phyloP scores from a whole-genome alignment of 371 early-diverging fungal species.

The Saksenaea vasiformis region DNA sequence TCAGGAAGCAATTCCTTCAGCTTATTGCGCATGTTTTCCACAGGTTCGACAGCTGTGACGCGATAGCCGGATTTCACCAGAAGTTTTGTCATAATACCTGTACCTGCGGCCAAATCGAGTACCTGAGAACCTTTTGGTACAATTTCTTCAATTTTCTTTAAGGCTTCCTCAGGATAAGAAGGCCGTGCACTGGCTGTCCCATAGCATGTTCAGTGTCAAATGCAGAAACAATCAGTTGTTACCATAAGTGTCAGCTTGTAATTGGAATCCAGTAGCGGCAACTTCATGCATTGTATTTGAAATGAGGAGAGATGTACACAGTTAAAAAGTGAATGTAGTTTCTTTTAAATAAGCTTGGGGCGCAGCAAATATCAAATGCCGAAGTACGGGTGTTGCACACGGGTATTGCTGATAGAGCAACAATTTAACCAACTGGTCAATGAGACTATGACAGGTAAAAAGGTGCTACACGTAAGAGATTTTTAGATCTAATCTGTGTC shows the following conservation, averaged over 20 bases:
- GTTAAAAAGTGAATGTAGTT: too few species aligned
- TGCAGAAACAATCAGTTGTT: background rate
- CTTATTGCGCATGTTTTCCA: slow-evolving; percentile 44
- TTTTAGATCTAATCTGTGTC: too few species aligned
- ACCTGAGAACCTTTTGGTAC: slow-evolving; percentile 17
- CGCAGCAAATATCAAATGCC: too few species aligned
- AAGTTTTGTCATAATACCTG: slow-evolving; percentile 45
- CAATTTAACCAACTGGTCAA: too few species aligned
- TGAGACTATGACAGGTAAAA: too few species aligned
- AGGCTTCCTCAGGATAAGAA: slow-evolving; percentile 30
- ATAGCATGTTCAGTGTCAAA: background rate
- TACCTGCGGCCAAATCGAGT: slow-evolving; percentile 48
- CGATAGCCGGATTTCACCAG: slow-evolving; percentile 24
- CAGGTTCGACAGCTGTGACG: slow-evolving; percentile 53
- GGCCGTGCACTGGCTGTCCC: slow-evolving; percentile 37
- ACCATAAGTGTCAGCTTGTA: slow-evolving; percentile 38
- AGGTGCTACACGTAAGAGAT: too few species aligned
- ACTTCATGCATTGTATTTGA: slow-evolving; percentile 14
- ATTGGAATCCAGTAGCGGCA: slow-evolving; percentile 34
- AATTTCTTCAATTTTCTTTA: slow-evolving; percentile 19
- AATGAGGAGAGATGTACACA: background rate
- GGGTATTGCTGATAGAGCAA: too few species aligned
- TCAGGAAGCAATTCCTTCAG: slow-evolving; percentile 24
- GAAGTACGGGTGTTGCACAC: too few species aligned
- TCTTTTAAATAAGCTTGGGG: too few species aligned